Evolutionary conservation across 441 rosid genomes (phyloP).

Genomic region (Hura crepitans): DNA sequence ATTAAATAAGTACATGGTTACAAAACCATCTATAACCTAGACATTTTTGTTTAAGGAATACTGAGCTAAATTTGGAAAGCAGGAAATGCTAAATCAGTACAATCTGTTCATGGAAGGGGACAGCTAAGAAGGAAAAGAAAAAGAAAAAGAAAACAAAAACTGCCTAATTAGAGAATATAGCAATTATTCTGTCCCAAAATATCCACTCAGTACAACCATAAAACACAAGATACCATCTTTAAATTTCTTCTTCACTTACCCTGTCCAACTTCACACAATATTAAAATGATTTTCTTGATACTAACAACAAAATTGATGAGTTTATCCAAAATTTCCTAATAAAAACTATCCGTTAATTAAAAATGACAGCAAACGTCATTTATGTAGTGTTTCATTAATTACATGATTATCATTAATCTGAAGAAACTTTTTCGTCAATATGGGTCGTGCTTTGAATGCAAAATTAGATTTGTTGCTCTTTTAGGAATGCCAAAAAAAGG

Average conservation of each 20-base stretch:
- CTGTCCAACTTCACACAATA: not conserved
- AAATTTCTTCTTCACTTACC: not conserved
- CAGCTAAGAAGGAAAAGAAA: no score
- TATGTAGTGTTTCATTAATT: not conserved
- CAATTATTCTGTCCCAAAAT: not conserved
- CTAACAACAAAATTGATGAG: not conserved
- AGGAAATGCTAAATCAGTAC: not conserved
- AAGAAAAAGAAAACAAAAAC: not conserved
- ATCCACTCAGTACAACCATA: not conserved
- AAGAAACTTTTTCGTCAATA: not conserved
- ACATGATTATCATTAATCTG: not conserved
- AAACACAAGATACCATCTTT: not conserved
- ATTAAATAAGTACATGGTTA: not conserved
- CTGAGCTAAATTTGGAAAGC: not conserved
- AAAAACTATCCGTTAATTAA: not conserved
- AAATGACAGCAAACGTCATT: not conserved
- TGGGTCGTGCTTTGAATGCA: not conserved
- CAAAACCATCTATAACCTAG: not conserved
- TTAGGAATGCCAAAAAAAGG: not conserved
- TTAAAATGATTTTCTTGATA: slow-evolving; percentile 14
- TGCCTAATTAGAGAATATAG: slow-evolving; percentile 7
- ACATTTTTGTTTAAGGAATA: not conserved
- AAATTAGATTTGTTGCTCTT: not conserved
- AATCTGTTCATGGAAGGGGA: not conserved
- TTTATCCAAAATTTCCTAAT: not conserved